Evolutionary conservation across 2,329 filamentous ascomycete species (phyloP).

Genomic region (Thermoascus crustaceus): DNA sequence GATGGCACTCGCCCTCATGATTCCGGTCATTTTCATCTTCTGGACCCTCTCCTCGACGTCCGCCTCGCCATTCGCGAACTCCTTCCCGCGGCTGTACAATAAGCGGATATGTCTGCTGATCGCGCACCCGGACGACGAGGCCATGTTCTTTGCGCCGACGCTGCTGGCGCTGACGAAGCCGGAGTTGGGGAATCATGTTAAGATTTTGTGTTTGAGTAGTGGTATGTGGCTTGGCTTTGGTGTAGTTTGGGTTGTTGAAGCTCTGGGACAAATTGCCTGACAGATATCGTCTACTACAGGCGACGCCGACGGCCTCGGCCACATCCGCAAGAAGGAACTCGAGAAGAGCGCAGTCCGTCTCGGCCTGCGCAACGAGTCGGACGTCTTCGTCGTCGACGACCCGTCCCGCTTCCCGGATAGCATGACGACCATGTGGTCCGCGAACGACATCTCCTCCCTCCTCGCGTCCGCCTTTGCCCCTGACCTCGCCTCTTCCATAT

Average conservation of each 20-base stretch:
- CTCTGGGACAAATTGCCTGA: background rate
- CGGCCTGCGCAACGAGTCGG: constrained; percentile 64
- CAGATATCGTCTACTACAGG: constrained; percentile 38
- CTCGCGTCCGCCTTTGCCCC: constrained; percentile 68
- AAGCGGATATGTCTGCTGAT: constrained; percentile 90
- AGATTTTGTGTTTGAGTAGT: constrained; percentile 86
- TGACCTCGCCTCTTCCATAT: constrained; percentile 37
- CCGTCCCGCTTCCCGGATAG: constrained; percentile 74
- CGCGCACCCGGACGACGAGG: constrained; percentile 95
- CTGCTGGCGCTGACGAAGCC: constrained; percentile 76
- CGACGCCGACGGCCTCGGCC: constrained; percentile 78
- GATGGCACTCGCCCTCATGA: constrained; percentile 23
- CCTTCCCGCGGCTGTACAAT: constrained; percentile 57
- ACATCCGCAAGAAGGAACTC: constrained; percentile 74
- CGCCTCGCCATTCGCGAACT: constrained; percentile 30
- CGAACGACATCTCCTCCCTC: constrained; percentile 59
- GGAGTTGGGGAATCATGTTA: constrained; percentile 77
- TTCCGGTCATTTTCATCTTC: constrained; percentile 37
- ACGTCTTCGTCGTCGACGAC: constrained; percentile 79
- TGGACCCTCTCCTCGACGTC: constrained; percentile 35
- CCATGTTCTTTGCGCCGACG: constrained; percentile 97
- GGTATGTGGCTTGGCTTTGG: constrained; percentile 41
- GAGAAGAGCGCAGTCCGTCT: constrained; percentile 69
- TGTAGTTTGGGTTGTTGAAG: background rate
- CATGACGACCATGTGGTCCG: constrained; percentile 73